These are phyloP conservation scores for Talaromyces sp. DNA, from an alignment of 2,329 filamentous ascomycete genomes.

Conservation along the genomic window DNA sequence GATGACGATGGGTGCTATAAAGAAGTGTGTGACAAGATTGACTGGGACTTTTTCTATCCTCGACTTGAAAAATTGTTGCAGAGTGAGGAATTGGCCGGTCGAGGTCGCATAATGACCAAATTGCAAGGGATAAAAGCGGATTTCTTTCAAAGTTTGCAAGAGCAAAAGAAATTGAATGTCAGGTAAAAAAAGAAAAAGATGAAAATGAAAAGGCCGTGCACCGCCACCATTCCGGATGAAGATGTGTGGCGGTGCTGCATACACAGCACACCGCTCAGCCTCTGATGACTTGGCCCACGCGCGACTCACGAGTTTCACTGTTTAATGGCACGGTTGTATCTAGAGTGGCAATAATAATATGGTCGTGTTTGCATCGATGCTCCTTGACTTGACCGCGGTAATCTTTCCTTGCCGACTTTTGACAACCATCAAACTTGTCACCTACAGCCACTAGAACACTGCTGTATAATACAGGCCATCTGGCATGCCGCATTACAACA, in stretches of 20 bases:
- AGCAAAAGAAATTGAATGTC: not conserved
- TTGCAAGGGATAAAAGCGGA: not conserved
- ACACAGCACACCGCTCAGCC: not conserved
- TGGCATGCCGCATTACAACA: conserved; percentile 60
- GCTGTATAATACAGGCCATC: not conserved
- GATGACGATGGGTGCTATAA: not conserved
- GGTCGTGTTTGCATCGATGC: not conserved
- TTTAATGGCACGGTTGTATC: not conserved
- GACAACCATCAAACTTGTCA: not conserved
- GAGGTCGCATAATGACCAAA: not conserved
- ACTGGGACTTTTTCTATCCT: not conserved
- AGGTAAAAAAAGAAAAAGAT: no score
- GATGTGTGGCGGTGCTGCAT: not conserved
- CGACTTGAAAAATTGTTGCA: not conserved
- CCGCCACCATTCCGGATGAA: not conserved
- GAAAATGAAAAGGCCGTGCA: not conserved
- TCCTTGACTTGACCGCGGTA: not conserved
- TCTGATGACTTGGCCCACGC: not conserved
- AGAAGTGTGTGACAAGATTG: not conserved
- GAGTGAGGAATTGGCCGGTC: not conserved
- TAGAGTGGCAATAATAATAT: not conserved
- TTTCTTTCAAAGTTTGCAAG: not conserved
- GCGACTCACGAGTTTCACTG: not conserved
- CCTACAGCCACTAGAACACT: not conserved
- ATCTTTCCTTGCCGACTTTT: not conserved